These are phyloP conservation scores for Cunninghamia lanceolata DNA, from an alignment of 75 land plant species.

Conservation along the genomic window DNA sequence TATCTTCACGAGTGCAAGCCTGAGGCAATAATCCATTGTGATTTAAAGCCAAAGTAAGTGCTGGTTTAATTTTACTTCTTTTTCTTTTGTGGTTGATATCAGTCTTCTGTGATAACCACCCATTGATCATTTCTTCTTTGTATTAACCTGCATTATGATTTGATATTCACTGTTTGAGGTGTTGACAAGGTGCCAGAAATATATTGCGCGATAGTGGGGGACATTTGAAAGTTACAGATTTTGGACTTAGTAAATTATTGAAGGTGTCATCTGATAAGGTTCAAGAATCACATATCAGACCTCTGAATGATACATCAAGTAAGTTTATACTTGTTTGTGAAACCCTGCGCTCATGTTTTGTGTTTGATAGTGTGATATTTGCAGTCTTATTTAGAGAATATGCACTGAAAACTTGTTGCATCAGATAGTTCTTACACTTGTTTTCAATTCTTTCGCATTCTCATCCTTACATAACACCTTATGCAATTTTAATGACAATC, in stretches of 20 bases:
- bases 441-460: neutral
- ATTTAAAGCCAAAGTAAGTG: conserved; percentile 63
- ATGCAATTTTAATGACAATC: neutral
- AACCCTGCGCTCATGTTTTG: neutral
- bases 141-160: conserved; percentile 3
- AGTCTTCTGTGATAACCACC: neutral
- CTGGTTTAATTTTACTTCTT: neutral
- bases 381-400: neutral
- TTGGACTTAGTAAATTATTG: conserved; percentile 73
- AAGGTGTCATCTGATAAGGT: conserved; percentile 47
- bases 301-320: conserved; percentile 40
- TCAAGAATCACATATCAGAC: conserved; percentile 23
- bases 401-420: neutral
- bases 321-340: conserved; percentile 14
- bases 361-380: neutral
- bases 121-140: neutral
- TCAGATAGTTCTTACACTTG: neutral
- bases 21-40: conserved; percentile 79
- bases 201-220: conserved; percentile 88
- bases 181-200: conserved; percentile 94
- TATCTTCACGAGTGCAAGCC: conserved; percentile 88
- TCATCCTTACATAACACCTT: neutral
- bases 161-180: conserved; percentile 45
- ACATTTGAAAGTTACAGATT: conserved; percentile 86
- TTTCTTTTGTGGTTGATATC: neutral